Percentiles rank a stretch among this genome's conserved stretches.
Conservation (phyloP, 192 early-diverging fungal species). For the Coemansia nantahalensis region DNA sequence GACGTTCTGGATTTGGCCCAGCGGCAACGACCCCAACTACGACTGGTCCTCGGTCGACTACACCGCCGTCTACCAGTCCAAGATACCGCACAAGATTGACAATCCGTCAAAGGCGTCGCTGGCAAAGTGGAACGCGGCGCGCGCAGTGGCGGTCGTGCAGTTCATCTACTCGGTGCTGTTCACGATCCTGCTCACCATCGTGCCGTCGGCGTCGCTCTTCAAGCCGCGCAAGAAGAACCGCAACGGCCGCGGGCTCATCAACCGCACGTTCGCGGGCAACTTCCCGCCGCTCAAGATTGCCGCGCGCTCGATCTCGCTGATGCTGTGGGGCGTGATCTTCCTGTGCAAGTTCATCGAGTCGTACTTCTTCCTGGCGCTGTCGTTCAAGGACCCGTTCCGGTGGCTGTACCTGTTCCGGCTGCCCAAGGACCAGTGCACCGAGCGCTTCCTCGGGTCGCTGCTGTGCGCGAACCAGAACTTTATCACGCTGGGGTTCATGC, state of each 20-base stretch:
- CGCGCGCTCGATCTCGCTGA: constrained; percentile 67
- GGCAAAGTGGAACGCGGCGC: constrained; percentile 52
- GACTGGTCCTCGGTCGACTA: constrained; percentile 37
- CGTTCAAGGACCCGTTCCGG: constrained; percentile 73
- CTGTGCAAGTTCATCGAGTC: constrained; percentile 76
- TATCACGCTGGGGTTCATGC: constrained; percentile 71
- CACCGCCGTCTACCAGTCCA: constrained; percentile 29
- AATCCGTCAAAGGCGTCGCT: constrained; percentile 12
- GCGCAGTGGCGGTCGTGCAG: constrained; percentile 63
- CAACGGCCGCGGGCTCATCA: constrained; percentile 51
- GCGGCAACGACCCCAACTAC: constrained; percentile 48
- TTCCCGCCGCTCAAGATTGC: constrained; percentile 67
- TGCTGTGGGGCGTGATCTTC: constrained; percentile 70
- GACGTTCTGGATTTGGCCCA: constrained; percentile 56
- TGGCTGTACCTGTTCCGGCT: constrained; percentile 59
- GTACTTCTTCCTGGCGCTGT: constrained; percentile 78
- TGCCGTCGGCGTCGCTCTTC: constrained; percentile 65
- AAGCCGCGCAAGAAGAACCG: constrained; percentile 57
- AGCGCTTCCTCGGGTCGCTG: constrained; percentile 54
- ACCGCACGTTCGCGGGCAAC: constrained; percentile 70
- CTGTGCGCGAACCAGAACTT: constrained; percentile 67
- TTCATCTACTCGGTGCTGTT: constrained; percentile 66
- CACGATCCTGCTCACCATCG: constrained; percentile 63
- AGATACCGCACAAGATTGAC: constrained; percentile 25
- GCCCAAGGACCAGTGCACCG: constrained; percentile 57